Evolutionary conservation across 2,329 filamentous ascomycete genomes (phyloP), one percentile per base, ranked within the genome.

Genomic region (Raffaelea deltoideospora): DNA sequence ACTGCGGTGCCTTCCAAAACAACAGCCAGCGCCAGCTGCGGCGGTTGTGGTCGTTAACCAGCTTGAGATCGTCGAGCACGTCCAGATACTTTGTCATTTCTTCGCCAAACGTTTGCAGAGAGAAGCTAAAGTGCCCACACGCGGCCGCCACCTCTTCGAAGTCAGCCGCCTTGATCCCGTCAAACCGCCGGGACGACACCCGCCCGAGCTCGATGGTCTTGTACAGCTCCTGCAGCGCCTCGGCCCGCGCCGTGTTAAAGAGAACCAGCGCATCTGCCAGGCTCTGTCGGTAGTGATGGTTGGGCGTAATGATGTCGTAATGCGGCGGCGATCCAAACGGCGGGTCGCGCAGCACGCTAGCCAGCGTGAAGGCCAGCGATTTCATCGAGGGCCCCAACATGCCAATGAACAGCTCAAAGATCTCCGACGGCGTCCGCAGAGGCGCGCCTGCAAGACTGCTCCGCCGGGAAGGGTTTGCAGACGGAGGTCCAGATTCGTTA

Each of bases 101-200:
- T 51, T 93, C 83, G 0, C 85, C 87, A 50, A 96, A 88, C 46
- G 90, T 82, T 43, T 90, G 73, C 20, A 98, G 64, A 31, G 82
- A 92, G 53, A 90, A 95, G 51, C 83, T 88, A 52, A 96, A 98
- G 56, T 96, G 87, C 0, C 90, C 88, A 50, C 90, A 98, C 39
- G 87, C 92, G n/a, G 90, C 88, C 29, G 88, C 87, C 10, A 96
- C 87, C 56, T 98, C 90, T 54, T 98, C 90, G 39, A 94, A 86
- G 54, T 96, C 90, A n/a, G n/a, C n/a, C 3, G 88, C 90, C 51
- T 92, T 79, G 9, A 88, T 69, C 43, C 80, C 79, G 36, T 84
- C 68, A 0, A 79, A 77, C 30, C 75, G 69, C 3, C 75, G 64
- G n/a, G n/a, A n/a, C n/a, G n/a, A n/a, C n/a, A n/a, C n/a, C 40